Evolutionary conservation across 2,329 filamentous ascomycete genomes (phyloP).

Genomic region (Diaporthe citri): DNA sequence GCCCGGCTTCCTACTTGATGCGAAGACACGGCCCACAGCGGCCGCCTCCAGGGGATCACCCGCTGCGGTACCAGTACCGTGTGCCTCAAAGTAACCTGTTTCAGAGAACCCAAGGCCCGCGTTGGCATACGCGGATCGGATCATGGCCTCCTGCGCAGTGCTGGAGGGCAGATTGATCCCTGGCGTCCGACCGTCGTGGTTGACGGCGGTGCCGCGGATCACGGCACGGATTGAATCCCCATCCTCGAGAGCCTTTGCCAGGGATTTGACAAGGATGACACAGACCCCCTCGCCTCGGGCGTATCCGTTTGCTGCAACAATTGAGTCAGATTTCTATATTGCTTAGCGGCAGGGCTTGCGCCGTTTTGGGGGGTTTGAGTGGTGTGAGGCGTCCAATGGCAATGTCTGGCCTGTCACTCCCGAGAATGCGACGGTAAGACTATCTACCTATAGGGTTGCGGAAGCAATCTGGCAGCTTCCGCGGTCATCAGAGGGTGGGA

Average conservation of each 20-base stretch:
- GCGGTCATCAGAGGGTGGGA: neutral
- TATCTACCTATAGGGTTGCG: neutral
- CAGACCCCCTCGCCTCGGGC: conserved; percentile 62
- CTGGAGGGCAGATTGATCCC: conserved; percentile 54
- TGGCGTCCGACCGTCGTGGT: conserved; percentile 59
- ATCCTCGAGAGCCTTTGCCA: conserved; percentile 25
- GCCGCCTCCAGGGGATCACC: conserved; percentile 44
- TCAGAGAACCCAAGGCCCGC: conserved; percentile 52
- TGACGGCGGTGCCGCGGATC: conserved; percentile 54
- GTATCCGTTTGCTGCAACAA: conserved; percentile 58
- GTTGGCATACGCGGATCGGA: conserved; percentile 53
- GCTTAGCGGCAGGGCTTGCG: neutral
- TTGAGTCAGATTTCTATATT: neutral
- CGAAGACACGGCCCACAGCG: conserved; percentile 18
- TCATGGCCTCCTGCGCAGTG: conserved; percentile 55
- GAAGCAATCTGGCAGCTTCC: neutral
- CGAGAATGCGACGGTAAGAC: neutral
- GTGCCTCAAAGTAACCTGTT: conserved; percentile 55
- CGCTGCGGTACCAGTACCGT: conserved; percentile 52
- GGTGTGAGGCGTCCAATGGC: neutral
- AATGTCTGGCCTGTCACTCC: neutral
- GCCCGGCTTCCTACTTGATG: conserved; percentile 43
- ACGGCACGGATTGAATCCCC: conserved; percentile 52
- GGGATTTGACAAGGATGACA: conserved; percentile 53
- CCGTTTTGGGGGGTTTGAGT: neutral